Base-by-base conservation (phyloP, 768 basidiomycete species). In the Pleurotus tuber-regium region DNA sequence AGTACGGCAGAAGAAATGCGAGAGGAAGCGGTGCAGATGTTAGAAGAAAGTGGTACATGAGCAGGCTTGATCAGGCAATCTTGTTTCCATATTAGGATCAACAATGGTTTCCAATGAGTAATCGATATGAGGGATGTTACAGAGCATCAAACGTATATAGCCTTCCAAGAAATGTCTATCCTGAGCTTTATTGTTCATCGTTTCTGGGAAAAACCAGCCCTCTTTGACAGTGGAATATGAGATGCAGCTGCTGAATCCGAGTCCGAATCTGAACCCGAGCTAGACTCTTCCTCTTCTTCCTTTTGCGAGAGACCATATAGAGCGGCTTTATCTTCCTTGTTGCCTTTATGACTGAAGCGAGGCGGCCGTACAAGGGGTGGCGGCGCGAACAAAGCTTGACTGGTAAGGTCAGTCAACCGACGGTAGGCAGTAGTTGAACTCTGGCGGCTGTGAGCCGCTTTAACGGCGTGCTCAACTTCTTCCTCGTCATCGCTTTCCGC, bases 151-250 rank as follows among this genome's bases (percentile, higher is more conserved):
- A n/a, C n/a, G n/a, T n/a, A n/a, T n/a, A n/a, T n/a, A n/a, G n/a
- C n/a, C n/a, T n/a, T n/a, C n/a, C n/a, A n/a, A n/a, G n/a, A n/a
- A n/a, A n/a, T n/a, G n/a, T n/a, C n/a, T n/a, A n/a, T n/a, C n/a
- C n/a, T n/a, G n/a, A n/a, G n/a, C n/a, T n/a, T n/a, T n/a, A n/a
- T n/a, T n/a, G n/a, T n/a, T n/a, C n/a, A n/a, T n/a, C n/a, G n/a
- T n/a, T n/a, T n/a, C n/a, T n/a, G n/a, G n/a, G n/a, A n/a, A 6
- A 49, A 33, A 1, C 83, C 84, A 31, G 87, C 87, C 52, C 73
- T 69, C 50, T 81, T 73, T 9, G 70, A 70, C 55, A 65, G 71
- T 25, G 86, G 86, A 51, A 89, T 86, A 63, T 87, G 86, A n/a
- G 77, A 83, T 36, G 53, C 59, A 36, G 63, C 61, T 33, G 57